Base-by-base conservation (phyloP, 1,139 yeast species). In the Suhomyces chickasaworum region DNA sequence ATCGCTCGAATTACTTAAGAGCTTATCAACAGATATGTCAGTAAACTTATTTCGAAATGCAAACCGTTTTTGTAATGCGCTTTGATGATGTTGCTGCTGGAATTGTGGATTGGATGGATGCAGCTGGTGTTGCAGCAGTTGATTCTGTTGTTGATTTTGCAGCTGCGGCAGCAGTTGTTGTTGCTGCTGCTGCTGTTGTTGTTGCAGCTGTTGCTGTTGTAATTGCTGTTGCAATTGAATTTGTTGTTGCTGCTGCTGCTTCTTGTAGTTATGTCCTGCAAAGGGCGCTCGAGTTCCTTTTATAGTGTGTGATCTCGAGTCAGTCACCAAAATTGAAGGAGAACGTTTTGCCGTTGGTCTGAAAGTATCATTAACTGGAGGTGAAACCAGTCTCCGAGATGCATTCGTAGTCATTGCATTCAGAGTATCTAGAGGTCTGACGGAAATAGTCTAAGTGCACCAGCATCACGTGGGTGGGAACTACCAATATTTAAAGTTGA, bases 251-350 rank as follows among this genome's bases (percentile, higher is more conserved):
- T 63, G 70, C 47, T 71, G 77, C 44, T 73, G 77, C 47, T 71
- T 71, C 50, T 64, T 68, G 54, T 61, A 72, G 52, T 70, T 71
- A 46, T 77, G 83, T 31, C 85, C 84, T 2, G 95, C 97, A 77
- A 90, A 90, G 3, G 97, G 97, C 0, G 97, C 97, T 47, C 89
- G 69, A 15, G 82, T 71, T 9, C 86, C 80, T 47, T 78, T 77
- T 18, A 78, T 56, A 15, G 65, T 77, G 43, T 81, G 76, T 44
- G 82, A 80, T 52, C 98, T 74, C 3, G 87, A 81, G 67, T 91
- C 98, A 0, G 97, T 91, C 32, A 91, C 98, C 46, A 91, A 73
- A 60, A 91, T 91, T 1, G 97, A 89, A 6, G 98, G 97, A 22
- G 97, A 87, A 56, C 97, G 70, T 57, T 87, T 87, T n/a, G 95